A percentile compares a stretch with the other conserved stretches of the same genome.
Conservation (phyloP, 1,284 basidiomycete genomes). For the Dichomitus squalens region DNA sequence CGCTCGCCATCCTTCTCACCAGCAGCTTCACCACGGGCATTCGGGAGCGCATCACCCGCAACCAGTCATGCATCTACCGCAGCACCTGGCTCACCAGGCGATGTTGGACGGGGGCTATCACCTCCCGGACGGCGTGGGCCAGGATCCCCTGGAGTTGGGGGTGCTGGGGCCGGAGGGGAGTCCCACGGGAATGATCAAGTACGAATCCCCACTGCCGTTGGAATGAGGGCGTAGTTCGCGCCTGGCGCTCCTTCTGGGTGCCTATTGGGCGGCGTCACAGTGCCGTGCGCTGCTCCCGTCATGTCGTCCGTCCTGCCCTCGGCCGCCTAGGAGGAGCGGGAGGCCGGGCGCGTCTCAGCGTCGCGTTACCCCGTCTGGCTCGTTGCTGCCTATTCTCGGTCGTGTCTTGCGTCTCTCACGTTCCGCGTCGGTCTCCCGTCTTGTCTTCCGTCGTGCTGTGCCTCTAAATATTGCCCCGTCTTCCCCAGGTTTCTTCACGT, state of each 20-base stretch:
- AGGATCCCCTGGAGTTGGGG: conserved; percentile 29
- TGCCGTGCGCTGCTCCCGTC: neutral
- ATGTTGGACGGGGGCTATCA: conserved; percentile 23
- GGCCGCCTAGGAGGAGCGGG: conserved; percentile 4
- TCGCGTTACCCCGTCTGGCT: neutral
- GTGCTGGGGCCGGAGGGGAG: conserved; percentile 27
- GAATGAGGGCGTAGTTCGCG: conserved; percentile 32
- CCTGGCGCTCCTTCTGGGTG: neutral
- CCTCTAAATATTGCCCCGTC: neutral
- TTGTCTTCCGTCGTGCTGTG: neutral
- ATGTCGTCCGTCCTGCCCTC: conserved; percentile 5
- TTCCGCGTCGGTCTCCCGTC: neutral
- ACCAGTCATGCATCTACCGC: conserved; percentile 14
- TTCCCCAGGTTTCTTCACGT: neutral
- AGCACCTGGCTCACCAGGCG: conserved; percentile 17
- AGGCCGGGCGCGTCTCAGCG: conserved; percentile 1
- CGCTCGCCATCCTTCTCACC: conserved; percentile 18
- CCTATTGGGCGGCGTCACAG: neutral
- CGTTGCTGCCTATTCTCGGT: neutral
- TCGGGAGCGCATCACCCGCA: conserved; percentile 15
- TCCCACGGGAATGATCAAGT: conserved; percentile 33
- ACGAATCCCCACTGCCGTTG: conserved; percentile 36
- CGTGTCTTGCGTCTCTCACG: neutral
- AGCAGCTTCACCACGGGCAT: conserved; percentile 18
- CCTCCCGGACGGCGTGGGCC: conserved; percentile 24